Conservation (phyloP, 2,329 filamentous ascomycete genomes). For the Parascedosporium putredinis region DNA sequence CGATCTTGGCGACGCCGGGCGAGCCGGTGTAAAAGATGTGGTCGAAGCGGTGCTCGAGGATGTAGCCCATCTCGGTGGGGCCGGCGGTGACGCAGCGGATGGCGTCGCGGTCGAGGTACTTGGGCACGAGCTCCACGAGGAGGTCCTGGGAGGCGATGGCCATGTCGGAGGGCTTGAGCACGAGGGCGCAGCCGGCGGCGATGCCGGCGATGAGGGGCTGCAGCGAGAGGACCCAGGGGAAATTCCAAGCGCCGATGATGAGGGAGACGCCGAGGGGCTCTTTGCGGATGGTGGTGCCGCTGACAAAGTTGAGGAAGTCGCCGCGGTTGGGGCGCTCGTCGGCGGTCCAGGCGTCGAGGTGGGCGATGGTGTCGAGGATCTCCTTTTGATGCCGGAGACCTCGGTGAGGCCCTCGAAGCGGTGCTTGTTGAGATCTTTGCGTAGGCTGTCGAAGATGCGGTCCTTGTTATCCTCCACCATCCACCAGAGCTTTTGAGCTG, state of each 20-base stretch:
- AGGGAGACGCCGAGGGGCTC: conserved; percentile 33
- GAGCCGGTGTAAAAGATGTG: conserved; percentile 37
- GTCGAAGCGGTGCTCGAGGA: conserved; percentile 28
- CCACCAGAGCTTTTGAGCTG: conserved; percentile 27
- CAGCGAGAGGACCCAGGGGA: conserved; percentile 26
- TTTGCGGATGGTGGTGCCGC: conserved; percentile 24
- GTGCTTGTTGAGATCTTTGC: conserved; percentile 19
- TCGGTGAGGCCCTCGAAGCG: conserved; percentile 21
- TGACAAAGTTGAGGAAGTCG: conserved; percentile 20
- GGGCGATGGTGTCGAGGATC: conserved; percentile 24
- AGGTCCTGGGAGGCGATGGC: conserved; percentile 23
- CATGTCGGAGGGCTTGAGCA: conserved; percentile 35
- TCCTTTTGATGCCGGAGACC: conserved; percentile 22
- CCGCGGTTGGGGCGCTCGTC: conserved; percentile 20
- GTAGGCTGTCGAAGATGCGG: conserved; percentile 16
- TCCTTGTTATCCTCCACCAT: conserved; percentile 22
- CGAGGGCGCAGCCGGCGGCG: conserved; percentile 27
- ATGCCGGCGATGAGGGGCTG: conserved; percentile 31
- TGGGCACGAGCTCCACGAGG: conserved; percentile 26
- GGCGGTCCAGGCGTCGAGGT: conserved; percentile 28
- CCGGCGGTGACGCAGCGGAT: conserved; percentile 26
- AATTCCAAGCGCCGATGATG: conserved; percentile 37
- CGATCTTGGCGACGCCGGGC: conserved; percentile 23
- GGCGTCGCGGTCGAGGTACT: conserved; percentile 30
- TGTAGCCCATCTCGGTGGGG: conserved; percentile 22